Base-by-base conservation (phyloP, 2,329 filamentous ascomycete genomes). In the Alternaria angustiovoidea region DNA sequence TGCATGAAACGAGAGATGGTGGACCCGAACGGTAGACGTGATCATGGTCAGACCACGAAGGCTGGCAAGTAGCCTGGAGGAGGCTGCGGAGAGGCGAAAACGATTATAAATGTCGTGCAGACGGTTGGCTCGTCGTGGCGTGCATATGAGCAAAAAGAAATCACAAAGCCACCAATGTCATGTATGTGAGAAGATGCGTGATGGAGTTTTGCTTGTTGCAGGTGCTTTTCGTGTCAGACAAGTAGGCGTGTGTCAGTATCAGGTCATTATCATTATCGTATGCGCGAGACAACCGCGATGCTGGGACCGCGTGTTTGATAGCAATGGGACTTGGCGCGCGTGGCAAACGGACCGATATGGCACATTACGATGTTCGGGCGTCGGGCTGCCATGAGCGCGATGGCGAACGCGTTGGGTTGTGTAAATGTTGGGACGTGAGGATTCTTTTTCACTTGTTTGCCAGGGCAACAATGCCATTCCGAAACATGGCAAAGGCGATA, bases 1-100 rank as follows among this genome's bases (percentile, higher is more conserved):
- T 68, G 71, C 67, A 71, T 75, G 69, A 73, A 72, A 71, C 69
- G 65, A 46, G 55, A 38, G 46, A 62, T 34, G 48, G 65, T 54
- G 55, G 64, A 52, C 38, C 52, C 54, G 63, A 63, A 51, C 30
- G 47, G 47, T 26, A 54, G 49, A 54, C 14, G 41, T 24, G 60
- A 56, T 30, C 55, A 63, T 59, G 63, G 63, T 61, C 46, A 20
- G 64, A 55, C 56, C 42, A 59, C 55, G 49, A 18, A 43, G 36
- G 36, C 39, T 32, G 46, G 34, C 44, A 42, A 47, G 46, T 22
- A 54, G 54, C 16, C 44, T 38, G 34, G 34, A 38, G 38, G 7
- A 24, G 32, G 47, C 30, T 16, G 39, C 39, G 39, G 44, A 22
- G 30, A 26, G 26, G 42, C 39, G 39, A 24, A 8, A 32, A 32